These are phyloP conservation scores for Amanita polypyramis DNA, from an alignment of 768 basidiomycete genomes.

Conservation along the genomic window DNA sequence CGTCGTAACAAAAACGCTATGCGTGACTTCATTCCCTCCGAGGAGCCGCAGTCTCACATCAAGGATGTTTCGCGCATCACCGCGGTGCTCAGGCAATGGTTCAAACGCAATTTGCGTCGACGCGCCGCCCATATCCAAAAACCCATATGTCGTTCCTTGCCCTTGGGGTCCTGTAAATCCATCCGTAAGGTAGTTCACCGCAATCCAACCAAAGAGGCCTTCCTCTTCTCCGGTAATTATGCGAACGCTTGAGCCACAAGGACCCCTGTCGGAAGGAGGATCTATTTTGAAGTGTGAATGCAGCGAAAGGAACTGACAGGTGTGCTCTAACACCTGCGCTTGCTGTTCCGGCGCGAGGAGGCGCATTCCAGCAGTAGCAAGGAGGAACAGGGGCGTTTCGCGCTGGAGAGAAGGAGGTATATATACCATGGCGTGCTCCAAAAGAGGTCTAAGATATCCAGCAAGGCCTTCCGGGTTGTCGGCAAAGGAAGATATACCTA, in stretches of 20 bases:
- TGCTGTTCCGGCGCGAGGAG: slow-evolving; percentile 63
- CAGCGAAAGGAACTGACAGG: slow-evolving; percentile 65
- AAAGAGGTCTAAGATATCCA: slow-evolving; percentile 69
- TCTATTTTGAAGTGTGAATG: slow-evolving; percentile 79
- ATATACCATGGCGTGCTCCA: slow-evolving; percentile 70
- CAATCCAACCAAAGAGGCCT: slow-evolving; percentile 97
- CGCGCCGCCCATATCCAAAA: slow-evolving; percentile 98
- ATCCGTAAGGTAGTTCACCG: slow-evolving; percentile 98
- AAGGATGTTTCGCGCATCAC: slow-evolving; percentile 53
- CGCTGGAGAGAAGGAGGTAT: slow-evolving; percentile 81
- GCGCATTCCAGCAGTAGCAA: slow-evolving; percentile 98
- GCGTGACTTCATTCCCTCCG: slow-evolving; percentile 77
- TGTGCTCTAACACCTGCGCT: slow-evolving; percentile 56
- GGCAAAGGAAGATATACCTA: slow-evolving; percentile 83
- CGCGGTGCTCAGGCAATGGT: slow-evolving; percentile 51
- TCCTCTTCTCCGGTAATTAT: slow-evolving; percentile 99
- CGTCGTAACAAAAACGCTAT: slow-evolving; percentile 94
- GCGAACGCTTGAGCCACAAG: slow-evolving; percentile 86
- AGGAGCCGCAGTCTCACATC: slow-evolving; percentile 76
- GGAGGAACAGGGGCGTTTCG: slow-evolving; percentile 84
- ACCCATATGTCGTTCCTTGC: slow-evolving; percentile 84
- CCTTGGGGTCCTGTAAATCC: slow-evolving; percentile 58
- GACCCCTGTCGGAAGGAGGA: slow-evolving; percentile 50
- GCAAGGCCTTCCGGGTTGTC: slow-evolving; percentile 60
- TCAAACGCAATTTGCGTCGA: slow-evolving; percentile 99